Conservation (phyloP, 2,329 filamentous ascomycete genomes). For the Neonectria coccinea region DNA sequence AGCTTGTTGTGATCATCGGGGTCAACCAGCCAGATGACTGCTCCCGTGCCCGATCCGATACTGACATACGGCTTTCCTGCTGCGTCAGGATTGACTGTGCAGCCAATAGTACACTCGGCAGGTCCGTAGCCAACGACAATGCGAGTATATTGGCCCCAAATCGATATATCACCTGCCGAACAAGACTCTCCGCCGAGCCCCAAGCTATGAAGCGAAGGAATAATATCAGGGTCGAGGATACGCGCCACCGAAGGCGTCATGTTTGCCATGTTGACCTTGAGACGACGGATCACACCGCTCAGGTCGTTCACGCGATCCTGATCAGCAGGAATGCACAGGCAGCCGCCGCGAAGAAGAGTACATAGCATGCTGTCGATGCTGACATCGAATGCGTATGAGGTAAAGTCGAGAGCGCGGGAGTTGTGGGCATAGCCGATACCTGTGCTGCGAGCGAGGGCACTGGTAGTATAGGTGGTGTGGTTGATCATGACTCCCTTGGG, state of each 20-base stretch:
- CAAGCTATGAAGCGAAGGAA: conserved; percentile 60
- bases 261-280: conserved; percentile 60
- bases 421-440: conserved; percentile 55
- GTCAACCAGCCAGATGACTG: conserved; percentile 64
- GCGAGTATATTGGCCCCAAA: conserved; percentile 59
- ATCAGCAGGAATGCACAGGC: conserved; percentile 66
- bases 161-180: conserved; percentile 60
- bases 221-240: conserved; percentile 58
- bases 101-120: conserved; percentile 66
- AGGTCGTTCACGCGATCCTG: conserved; percentile 64
- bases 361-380: conserved; percentile 66
- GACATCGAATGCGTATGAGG: conserved; percentile 66
- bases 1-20: conserved; percentile 60
- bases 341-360: conserved; percentile 62
- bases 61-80: conserved; percentile 52
- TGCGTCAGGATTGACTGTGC: conserved; percentile 58
- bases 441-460: conserved; percentile 42
- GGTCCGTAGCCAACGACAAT: conserved; percentile 66
- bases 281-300: conserved; percentile 57
- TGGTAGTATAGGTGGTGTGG: conserved; percentile 61
- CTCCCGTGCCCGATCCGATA: conserved; percentile 62
- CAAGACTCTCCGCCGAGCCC: conserved; percentile 66
- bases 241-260: conserved; percentile 64
- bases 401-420: conserved; percentile 60
- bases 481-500: conserved; percentile 71